Evolutionary conservation across 306 rosid genomes (phyloP), one percentile per base, ranked within the genome.

Genomic region (Begonia loranthoides): DNA sequence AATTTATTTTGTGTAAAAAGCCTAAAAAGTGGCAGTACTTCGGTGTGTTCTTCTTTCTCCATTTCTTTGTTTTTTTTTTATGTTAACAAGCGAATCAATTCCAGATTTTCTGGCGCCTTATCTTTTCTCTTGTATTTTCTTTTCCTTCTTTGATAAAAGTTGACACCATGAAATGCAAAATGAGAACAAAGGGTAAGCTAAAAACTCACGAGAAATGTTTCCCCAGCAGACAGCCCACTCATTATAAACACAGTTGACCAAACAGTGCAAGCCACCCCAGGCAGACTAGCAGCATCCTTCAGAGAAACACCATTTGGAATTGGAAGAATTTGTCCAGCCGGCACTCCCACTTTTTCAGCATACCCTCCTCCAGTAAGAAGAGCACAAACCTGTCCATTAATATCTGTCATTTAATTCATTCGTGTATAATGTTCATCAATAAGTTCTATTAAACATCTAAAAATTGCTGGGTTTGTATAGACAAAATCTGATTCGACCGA

Each of bases 181-280:
- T 21, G 15, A 15, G 57, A 13, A 47, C 40, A 12, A 15, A 41
- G 22, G 22, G 22, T 19, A 19, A 19, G 22, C 22, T 19, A 2
- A 2, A 4, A 43, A 55, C n/a, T 54, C 72, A 89, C 97, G 87
- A 90, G 67, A 13, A 90, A 65, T 10, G 86, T 68, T 68, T 90
- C 97, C 43, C 95, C 97, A 0, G 73, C 59, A 43, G 82, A 66
- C 16, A 90, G 53, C 9, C 73, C 81, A 55, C 95, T 85, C 52
- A 53, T 85, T 94, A 90, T 85, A 54, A 85, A 90, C 52, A 78
- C 57, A 39, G 95, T 85, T 0, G 97, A 90, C 97, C 97, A 90
- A 16, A 90, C 94, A 5, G 97, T 90, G 71, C 88, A 66, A 4
- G 97, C 94, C 33, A 82, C 95, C 70, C 80, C 97, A 2, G 97